Conservation (phyloP, 169 alveolate genomes). For the Cryptosporidium sp. region DNA sequence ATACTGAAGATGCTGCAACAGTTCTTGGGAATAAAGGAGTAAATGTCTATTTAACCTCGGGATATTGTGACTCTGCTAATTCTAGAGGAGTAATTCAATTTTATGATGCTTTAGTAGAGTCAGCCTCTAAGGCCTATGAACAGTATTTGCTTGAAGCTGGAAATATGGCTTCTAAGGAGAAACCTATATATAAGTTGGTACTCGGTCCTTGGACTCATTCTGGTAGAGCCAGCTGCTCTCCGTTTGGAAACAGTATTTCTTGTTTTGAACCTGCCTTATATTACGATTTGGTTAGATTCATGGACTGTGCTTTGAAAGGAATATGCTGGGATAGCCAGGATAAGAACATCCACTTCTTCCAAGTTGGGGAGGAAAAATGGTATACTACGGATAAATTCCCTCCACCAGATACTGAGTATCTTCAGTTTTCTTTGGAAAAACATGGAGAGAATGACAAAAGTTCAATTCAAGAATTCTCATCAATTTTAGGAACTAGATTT, state of each 20-base stretch:
- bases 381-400: slow-evolving; percentile 76
- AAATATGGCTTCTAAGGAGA: slow-evolving; percentile 29
- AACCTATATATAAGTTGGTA: slow-evolving; percentile 71
- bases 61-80: slow-evolving; percentile 80
- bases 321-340: slow-evolving; percentile 79
- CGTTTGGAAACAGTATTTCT: slow-evolving; percentile 77
- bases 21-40: slow-evolving; percentile 77
- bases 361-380: slow-evolving; percentile 80
- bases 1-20: slow-evolving; percentile 68
- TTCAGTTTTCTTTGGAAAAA: slow-evolving; percentile 70
- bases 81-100: slow-evolving; percentile 78
- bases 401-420: slow-evolving; percentile 63
- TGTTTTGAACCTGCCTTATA: slow-evolving; percentile 78
- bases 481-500: slow-evolving; percentile 43
- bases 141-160: slow-evolving; percentile 46
- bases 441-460: slow-evolving; percentile 54
- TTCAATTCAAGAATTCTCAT: slow-evolving; percentile 39
- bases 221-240: slow-evolving; percentile 79
- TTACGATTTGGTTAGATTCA: slow-evolving; percentile 77
- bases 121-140: slow-evolving; percentile 50
- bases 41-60: slow-evolving; percentile 76
- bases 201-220: slow-evolving; percentile 82
- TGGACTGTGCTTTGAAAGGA: slow-evolving; percentile 78
- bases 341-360: slow-evolving; percentile 79
- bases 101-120: slow-evolving; percentile 64